A percentile compares a stretch with the other conserved stretches of the same genome.
Evolutionary conservation across 495 filamentous ascomycete species (phyloP).

Genomic region (Penicillium subrubescens): DNA sequence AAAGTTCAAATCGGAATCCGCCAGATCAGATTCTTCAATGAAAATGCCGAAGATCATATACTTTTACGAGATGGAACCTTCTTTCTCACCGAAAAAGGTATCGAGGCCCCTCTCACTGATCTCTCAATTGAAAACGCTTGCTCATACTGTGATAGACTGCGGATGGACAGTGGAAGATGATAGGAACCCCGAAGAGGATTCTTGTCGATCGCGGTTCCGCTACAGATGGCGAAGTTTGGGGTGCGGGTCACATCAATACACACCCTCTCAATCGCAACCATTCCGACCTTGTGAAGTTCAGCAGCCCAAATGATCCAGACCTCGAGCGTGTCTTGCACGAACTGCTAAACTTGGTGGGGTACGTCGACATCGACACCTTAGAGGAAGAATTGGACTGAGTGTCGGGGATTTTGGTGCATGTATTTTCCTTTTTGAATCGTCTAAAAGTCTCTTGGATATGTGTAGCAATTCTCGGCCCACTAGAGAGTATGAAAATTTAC

Average conservation of each 20-base stretch:
- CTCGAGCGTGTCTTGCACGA: neutral
- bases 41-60: slow-evolving; percentile 5
- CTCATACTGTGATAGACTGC: neutral
- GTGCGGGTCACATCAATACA: neutral
- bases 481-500: neutral
- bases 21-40: neutral
- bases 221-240: slow-evolving; percentile 7
- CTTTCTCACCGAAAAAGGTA: slow-evolving; percentile 1
- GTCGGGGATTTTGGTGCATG: no score
- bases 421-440: neutral
- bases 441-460: neutral
- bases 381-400: neutral
- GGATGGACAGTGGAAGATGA: slow-evolving; percentile 11
- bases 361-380: neutral
- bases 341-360: neutral
- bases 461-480: neutral
- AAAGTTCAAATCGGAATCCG: neutral
- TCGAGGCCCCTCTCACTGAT: no score
- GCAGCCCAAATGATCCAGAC: slow-evolving; percentile 13
- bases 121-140: neutral
- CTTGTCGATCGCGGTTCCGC: slow-evolving; percentile 5
- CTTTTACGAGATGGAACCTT: slow-evolving; percentile 6
- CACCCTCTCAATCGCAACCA: slow-evolving; percentile 12
- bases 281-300: slow-evolving; percentile 12
- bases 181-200: neutral